phyloP scores from a whole-genome alignment of 768 basidiomycete species.

The Pisolithus tinctorius region DNA sequence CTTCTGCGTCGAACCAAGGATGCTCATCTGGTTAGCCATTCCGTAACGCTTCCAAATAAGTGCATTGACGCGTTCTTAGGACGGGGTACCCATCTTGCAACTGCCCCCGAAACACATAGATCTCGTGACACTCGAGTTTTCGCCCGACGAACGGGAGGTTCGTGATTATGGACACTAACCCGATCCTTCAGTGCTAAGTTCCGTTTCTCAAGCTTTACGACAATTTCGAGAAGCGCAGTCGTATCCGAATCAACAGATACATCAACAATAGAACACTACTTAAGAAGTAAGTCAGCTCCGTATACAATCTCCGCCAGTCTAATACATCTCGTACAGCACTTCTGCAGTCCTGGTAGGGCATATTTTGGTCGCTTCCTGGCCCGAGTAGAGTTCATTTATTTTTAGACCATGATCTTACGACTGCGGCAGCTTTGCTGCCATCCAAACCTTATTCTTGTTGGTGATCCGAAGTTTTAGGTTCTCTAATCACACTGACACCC shows the following conservation, averaged over 20 bases:
- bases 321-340: neutral
- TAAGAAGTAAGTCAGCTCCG: constrained; percentile 52
- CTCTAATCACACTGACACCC: neutral
- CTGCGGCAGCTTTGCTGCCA: constrained; percentile 70
- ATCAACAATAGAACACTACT: constrained; percentile 58
- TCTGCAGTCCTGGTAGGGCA: neutral
- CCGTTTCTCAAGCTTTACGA: constrained; percentile 42
- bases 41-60: neutral
- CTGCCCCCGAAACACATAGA: constrained; percentile 58
- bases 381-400: neutral
- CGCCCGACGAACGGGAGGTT: constrained; percentile 58
- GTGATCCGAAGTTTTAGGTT: neutral
- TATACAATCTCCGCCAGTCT: neutral
- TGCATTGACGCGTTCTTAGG: neutral
- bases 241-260: constrained; percentile 53
- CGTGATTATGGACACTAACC: constrained; percentile 6
- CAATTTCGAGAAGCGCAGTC: constrained; percentile 47
- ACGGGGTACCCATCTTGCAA: constrained; percentile 63
- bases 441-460: constrained; percentile 61
- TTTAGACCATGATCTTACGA: constrained; percentile 67
- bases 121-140: constrained; percentile 55
- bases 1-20: constrained; percentile 72
- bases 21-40: constrained; percentile 33
- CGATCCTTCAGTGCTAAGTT: neutral
- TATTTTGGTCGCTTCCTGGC: neutral